Percentiles rank a stretch among this genome's conserved stretches.
phyloP scores from a whole-genome alignment of 169 alveolate genomes.

The Eimeria maxima region DNA sequence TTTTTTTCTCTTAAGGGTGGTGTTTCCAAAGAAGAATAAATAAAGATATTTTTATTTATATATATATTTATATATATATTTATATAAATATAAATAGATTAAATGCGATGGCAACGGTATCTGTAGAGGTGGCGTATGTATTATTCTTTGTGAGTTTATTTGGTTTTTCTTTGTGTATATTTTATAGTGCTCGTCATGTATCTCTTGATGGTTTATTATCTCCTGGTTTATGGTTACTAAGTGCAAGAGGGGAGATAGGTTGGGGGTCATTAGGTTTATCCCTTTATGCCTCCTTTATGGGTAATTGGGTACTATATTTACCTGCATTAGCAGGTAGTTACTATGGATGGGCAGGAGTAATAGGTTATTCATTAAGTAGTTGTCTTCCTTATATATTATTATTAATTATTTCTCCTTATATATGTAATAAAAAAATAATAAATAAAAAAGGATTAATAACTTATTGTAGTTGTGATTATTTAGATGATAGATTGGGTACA shows the following conservation, averaged over 20 bases:
- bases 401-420: slow-evolving; percentile 49
- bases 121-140: no score
- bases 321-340: slow-evolving; percentile 80
- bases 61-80: no score
- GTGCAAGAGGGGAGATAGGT: slow-evolving; percentile 25
- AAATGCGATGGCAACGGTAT: no score
- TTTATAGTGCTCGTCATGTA: neutral
- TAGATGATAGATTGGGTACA: slow-evolving; percentile 70
- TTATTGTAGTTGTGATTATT: slow-evolving; percentile 74
- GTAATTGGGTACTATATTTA: slow-evolving; percentile 82
- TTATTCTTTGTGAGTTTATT: no score
- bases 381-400: slow-evolving; percentile 74
- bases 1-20: no score
- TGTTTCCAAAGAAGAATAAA: no score
- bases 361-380: slow-evolving; percentile 73
- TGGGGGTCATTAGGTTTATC: slow-evolving; percentile 77
- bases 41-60: no score
- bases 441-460: neutral
- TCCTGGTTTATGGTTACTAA: slow-evolving; percentile 40
- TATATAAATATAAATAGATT: no score
- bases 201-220: neutral
- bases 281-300: slow-evolving; percentile 79
- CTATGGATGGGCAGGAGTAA: slow-evolving; percentile 70
- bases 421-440: neutral
- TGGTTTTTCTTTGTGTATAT: neutral